Base-by-base conservation (phyloP, 176 grass and related monocot genomes). In the Saccharum officinarum region DNA sequence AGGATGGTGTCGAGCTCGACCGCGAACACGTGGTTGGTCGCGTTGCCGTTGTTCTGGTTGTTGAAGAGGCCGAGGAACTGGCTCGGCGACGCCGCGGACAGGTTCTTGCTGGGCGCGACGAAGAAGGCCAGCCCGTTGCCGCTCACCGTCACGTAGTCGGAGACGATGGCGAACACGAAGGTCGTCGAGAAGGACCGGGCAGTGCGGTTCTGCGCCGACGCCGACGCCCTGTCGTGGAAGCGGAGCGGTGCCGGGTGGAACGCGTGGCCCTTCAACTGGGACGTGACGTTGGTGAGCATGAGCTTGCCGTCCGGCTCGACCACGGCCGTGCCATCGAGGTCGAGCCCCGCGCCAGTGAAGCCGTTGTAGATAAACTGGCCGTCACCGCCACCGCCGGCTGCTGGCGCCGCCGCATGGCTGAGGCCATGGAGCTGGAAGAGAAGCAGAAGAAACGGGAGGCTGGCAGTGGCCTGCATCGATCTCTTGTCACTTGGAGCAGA, bases 1-100 rank as follows among this genome's bases (percentile, higher is more conserved):
- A 82, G 89, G 80, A 91, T 91, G 76, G 89, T 91, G 82, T 88
- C 78, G 22, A 93, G 83, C 88, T 93, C 92, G 3, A 90, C 86
- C 68, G 84, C 86, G 75, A 93, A 82, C 6, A 90, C 37, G n/a
- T 16, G 68, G 88, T 82, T 90, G 42, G 4, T 67, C 8, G 18
- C 28, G 34, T 59, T 83, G 34, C 91, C 91, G 84, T 87, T 87
- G 84, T 87, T 60, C 57, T 60, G 57, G 57, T 1, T 60, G 57
- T 60, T 81, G 85, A 87, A 65, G 69, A 87, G 57, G 59, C 85
- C 85, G 40, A 81, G 45, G 70, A 67, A 72, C 47, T 87, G 85
- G 69, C 85, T 49, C 1, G 85, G 41, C 30, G 75, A 7, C 6
- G 78, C n/a, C 5, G 10, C 14, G 11, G 39, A 49, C 18, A 75